Evolutionary conservation across 1,284 basidiomycete species (phyloP), one percentile per base, ranked within the genome.

Genomic region (Phellopilus nigrolimitatus): DNA sequence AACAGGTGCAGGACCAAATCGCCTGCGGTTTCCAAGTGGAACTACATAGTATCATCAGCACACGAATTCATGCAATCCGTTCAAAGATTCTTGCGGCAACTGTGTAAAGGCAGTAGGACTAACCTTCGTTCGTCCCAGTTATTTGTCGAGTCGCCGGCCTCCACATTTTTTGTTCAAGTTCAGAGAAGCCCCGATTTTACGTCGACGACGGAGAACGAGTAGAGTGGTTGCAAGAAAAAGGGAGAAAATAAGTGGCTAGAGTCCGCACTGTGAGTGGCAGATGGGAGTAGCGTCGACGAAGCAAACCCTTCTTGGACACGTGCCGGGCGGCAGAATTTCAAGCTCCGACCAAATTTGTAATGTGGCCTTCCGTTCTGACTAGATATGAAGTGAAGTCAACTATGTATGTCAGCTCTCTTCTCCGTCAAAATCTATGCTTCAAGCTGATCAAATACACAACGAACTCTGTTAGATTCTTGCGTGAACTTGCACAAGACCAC

Each of bases 101-200:
- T 54, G 43, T 59, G 24, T 25, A 28, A 42, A 55, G 41, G 12
- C n/a, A 17, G 36, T 40, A 39, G 15, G 36, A 30, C 72, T 54
- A 39, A 84, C 86, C 85, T 28, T 90, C 87, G 57, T 90, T 90
- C n/a, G 87, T 89, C 54, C 87, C 87, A 30, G 85, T 85, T 39
- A 89, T 84, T 69, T 88, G 82, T 55, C 81, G 79, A 56, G 88
- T 91, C 56, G 90, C 89, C 55, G 88, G 88, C 71, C 86, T 83
- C 90, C 90, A 93, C 90, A 93, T 92, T 57, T 47, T n/a, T 65
- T 28, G 21, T 21, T 52, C 10, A 38, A 31, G 22, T 39, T 19
- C 7, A 45, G 40, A 37, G 22, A 38, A 43, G 28, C 12, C 38
- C 22, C 22, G 22, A 12, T 15, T 21, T 27, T 15, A 10, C 28